Percentiles rank a stretch among this genome's conserved stretches.
phyloP scores from a whole-genome alignment of 495 filamentous ascomycete genomes.

The Lasiosphaeria ovina region DNA sequence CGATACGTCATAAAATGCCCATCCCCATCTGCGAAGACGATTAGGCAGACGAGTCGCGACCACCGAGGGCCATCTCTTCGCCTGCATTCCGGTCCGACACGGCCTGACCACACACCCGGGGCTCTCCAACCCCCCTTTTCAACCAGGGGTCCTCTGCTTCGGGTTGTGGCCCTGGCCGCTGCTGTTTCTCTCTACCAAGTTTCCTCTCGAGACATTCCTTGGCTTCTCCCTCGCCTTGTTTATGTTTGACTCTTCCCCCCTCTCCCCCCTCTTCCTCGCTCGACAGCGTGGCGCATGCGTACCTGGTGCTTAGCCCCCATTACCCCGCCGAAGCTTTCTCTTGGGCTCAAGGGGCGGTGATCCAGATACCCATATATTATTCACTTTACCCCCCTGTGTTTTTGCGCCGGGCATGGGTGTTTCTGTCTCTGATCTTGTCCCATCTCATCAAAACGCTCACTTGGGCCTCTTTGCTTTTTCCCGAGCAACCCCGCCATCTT shows the following conservation, averaged over 20 bases:
- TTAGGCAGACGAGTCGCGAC: not conserved
- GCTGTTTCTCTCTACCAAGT: slow-evolving; percentile 3
- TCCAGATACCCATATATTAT: not conserved
- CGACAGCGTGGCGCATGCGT: not conserved
- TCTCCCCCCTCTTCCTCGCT: not conserved
- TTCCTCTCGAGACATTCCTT: slow-evolving; percentile 8
- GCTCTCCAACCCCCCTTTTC: not conserved
- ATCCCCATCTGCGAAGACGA: not conserved
- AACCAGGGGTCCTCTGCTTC: not conserved
- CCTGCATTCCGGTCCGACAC: slow-evolving; percentile 3
- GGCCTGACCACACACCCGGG: slow-evolving; percentile 3
- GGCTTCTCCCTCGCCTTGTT: slow-evolving; percentile 15
- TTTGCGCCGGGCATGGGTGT: not conserved
- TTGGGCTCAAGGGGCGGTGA: not conserved
- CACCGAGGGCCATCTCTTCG: no score
- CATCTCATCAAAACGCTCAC: not conserved
- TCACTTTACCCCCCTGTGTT: not conserved
- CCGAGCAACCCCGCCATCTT: not conserved
- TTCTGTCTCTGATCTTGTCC: slow-evolving; percentile 2
- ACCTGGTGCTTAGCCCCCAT: not conserved
- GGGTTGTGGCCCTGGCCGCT: not conserved
- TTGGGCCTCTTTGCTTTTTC: not conserved
- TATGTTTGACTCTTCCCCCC: slow-evolving; percentile 6
- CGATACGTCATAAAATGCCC: not conserved
- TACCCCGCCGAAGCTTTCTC: not conserved